Base-by-base conservation (phyloP, 352 stramenopile species). In the Phytophthora pistaciae region DNA sequence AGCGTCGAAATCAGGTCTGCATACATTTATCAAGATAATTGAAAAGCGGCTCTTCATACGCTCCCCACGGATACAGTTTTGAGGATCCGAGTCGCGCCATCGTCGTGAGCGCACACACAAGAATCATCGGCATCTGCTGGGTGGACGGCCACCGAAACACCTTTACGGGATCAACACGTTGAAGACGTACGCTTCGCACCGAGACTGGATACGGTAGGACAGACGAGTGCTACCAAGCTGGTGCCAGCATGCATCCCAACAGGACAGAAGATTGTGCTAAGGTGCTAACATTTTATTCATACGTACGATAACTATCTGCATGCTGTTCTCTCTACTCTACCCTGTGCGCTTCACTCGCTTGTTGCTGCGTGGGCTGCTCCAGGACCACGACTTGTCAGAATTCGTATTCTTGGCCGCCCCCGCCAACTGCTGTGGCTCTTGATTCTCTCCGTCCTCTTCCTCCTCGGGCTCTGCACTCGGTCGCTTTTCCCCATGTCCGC, bases 371-470 rank as follows among this genome's bases (percentile, higher is more conserved):
- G 64, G 62, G 23, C 56, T 72, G 58, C 49, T 60, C 58, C 52
- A 66, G 9, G 56, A 52, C 27, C 56, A 48, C 3, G 36, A 36
- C 33, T 64, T 70, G 33, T 70, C 67, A 13, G 49, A 48, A 18
- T 44, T 44, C 4, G 36, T 44, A 14, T 38, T 27, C 31, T 40
- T 56, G 48, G 33, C 48, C 16, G 13, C 61, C 11, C 68, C 72
- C 36, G 68, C 44, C 49, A 80, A 64, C 57, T 80, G 67, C 38
- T 82, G 78, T 14, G 78, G 75, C 16, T 83, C 71, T 49, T 46
- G 36, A 13, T 61, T 68, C 40, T 73, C 68, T 25, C n/a, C 48
- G 5, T 77, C 68, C 9, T 58, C 44, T 48, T 67, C 64, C 31
- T 67, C 64, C 16, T 80, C 69, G 0, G 56, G 52, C 38, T 70